A percentile compares a stretch with the other conserved stretches of the same genome.
These are phyloP conservation scores for Termitomyces heimii DNA, from an alignment of 768 basidiomycete genomes.

Conservation along the genomic window DNA sequence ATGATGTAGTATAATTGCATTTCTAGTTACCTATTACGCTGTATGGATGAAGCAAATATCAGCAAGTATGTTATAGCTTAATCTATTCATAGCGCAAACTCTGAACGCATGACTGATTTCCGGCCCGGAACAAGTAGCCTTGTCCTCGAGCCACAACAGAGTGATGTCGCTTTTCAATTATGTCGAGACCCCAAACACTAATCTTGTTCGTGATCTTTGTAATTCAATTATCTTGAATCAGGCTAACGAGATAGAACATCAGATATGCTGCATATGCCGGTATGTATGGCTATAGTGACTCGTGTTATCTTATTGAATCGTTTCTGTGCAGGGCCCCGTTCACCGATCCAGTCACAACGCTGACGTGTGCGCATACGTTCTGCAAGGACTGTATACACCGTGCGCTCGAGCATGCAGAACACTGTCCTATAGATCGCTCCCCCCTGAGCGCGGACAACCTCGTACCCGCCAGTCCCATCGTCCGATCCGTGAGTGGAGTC, in stretches of 20 bases:
- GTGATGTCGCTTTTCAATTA: conserved; percentile 49
- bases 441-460: conserved; percentile 56
- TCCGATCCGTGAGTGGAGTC: conserved; percentile 56
- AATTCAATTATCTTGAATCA: not conserved
- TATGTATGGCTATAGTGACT: conserved; percentile 18
- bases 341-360: conserved; percentile 67
- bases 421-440: conserved; percentile 84
- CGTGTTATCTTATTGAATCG: not conserved
- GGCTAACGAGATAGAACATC: not conserved
- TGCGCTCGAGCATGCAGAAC: conserved; percentile 59
- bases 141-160: conserved; percentile 1
- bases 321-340: conserved; percentile 53
- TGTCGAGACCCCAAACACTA: conserved; percentile 55
- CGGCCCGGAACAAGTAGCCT: not conserved
- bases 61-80: not conserved
- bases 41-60: no score
- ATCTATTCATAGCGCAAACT: not conserved
- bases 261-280: conserved; percentile 82
- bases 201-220: conserved; percentile 42
- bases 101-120: not conserved
- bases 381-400: conserved; percentile 75
- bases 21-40: no score
- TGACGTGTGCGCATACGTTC: conserved; percentile 80
- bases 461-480: conserved; percentile 62
- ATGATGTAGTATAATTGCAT: no score